A percentile compares a stretch with the other conserved stretches of the same genome.
These are phyloP conservation scores for Melastoma malabathricum DNA, from an alignment of 345 rosid genomes.

Conservation along the genomic window DNA sequence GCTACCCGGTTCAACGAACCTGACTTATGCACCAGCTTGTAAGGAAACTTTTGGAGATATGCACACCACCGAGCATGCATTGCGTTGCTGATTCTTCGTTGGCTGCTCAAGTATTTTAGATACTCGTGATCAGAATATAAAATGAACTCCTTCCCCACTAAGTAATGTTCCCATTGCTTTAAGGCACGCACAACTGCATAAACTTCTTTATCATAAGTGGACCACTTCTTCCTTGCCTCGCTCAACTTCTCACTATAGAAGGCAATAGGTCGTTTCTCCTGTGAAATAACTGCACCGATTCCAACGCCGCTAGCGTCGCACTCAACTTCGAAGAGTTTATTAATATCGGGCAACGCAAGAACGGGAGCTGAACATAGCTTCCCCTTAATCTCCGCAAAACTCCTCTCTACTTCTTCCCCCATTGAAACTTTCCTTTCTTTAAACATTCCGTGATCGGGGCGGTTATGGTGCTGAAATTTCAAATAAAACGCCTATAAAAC, in stretches of 20 bases:
- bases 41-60: background rate
- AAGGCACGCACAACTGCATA: background rate
- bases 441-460: background rate
- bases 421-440: background rate
- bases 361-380: no score
- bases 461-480: background rate
- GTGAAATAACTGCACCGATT: no score
- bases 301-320: no score
- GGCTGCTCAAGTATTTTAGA: background rate
- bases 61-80: background rate
- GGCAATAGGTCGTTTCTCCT: no score
- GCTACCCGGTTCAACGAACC: background rate
- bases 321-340: no score
- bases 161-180: slow-evolving; percentile 2
- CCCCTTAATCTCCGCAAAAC: background rate
- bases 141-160: slow-evolving; percentile 4
- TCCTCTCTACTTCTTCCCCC: background rate
- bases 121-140: background rate
- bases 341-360: background rate
- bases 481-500: background rate
- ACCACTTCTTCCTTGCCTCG: no score
- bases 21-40: background rate
- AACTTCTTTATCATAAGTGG: no score
- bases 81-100: background rate
- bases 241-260: no score